These are phyloP conservation scores for Monascus purpureus DNA, from an alignment of 495 filamentous ascomycete genomes.

Conservation along the genomic window DNA sequence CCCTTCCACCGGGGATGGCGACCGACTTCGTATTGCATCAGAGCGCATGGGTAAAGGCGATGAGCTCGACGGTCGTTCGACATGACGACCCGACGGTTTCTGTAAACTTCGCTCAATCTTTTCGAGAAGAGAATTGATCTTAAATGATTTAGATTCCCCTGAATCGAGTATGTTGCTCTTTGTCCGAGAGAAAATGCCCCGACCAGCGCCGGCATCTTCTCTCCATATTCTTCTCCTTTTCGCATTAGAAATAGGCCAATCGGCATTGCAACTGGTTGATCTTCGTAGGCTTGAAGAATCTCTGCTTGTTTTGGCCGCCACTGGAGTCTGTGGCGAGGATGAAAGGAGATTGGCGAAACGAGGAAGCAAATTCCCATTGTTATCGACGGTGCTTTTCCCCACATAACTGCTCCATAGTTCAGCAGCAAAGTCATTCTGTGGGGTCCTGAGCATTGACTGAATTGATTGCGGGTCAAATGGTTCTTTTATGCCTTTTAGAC, in stretches of 20 bases:
- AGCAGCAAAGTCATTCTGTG: slow-evolving; percentile 65
- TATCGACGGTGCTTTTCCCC: slow-evolving; percentile 29
- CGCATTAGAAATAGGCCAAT: slow-evolving; percentile 39
- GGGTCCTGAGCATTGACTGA: slow-evolving; percentile 49
- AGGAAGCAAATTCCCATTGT: slow-evolving; percentile 29
- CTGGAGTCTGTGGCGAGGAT: slow-evolving; percentile 53
- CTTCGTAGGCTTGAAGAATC: slow-evolving; percentile 45
- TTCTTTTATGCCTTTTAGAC: slow-evolving; percentile 28
- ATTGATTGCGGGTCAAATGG: slow-evolving; percentile 36
- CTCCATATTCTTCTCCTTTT: slow-evolving; percentile 35
- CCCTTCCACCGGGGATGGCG: slow-evolving; percentile 34
- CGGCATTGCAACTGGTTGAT: slow-evolving; percentile 58
- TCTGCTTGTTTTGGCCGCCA: slow-evolving; percentile 23
- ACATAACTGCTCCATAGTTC: slow-evolving; percentile 82
- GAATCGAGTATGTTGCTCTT: slow-evolving; percentile 38
- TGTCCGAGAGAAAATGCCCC: slow-evolving; percentile 31
- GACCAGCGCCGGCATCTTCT: slow-evolving; percentile 17
- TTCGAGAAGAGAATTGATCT: slow-evolving; percentile 49
- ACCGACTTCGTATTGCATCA: slow-evolving; percentile 19
- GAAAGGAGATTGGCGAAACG: slow-evolving; percentile 51
- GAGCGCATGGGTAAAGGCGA: slow-evolving; percentile 37
- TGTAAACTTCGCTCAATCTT: slow-evolving; percentile 49
- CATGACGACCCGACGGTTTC: slow-evolving; percentile 17
- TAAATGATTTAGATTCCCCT: slow-evolving; percentile 38
- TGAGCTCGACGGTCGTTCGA: slow-evolving; percentile 32